Conservation (phyloP, 2,329 filamentous ascomycete species). For the Penicillium sp. region DNA sequence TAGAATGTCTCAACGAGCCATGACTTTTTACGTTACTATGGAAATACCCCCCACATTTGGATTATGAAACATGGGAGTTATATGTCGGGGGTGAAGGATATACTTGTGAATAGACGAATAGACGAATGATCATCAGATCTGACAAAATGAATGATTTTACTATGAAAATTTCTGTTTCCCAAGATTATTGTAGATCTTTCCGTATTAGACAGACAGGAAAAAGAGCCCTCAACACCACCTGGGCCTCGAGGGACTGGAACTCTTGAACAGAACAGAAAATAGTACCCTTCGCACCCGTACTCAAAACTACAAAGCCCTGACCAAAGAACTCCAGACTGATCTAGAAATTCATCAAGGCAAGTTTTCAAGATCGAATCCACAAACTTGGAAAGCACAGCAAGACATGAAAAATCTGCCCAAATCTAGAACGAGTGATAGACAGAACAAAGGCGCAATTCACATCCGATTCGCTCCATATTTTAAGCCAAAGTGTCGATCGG, state of each 20-base stretch:
- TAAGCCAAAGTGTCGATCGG: slow-evolving; percentile 3
- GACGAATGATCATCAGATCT: slow-evolving; percentile 9
- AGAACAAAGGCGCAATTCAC: slow-evolving; percentile 10
- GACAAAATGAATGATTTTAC: slow-evolving; percentile 1
- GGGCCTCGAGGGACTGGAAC: too few species aligned
- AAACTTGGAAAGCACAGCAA: neutral
- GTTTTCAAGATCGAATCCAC: neutral
- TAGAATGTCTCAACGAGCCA: slow-evolving; percentile 9
- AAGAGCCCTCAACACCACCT: too few species aligned
- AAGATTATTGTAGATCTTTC: too few species aligned
- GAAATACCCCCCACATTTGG: slow-evolving; percentile 5
- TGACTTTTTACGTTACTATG: slow-evolving; percentile 8
- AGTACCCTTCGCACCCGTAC: too few species aligned
- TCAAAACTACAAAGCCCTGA: too few species aligned
- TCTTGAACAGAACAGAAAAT: too few species aligned
- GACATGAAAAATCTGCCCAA: neutral
- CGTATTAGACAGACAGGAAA: too few species aligned
- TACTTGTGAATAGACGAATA: slow-evolving; percentile 7
- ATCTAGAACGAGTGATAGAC: slow-evolving; percentile 23
- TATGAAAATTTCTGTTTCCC: too few species aligned
- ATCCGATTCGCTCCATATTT: slow-evolving; percentile 4
- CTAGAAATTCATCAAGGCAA: too few species aligned
- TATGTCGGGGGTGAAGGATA: neutral
- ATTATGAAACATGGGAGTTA: slow-evolving; percentile 4
- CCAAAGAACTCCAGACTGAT: too few species aligned